Base-by-base conservation (phyloP, 1,139 yeast genomes). In the Protomyces lactucae-debilis region DNA sequence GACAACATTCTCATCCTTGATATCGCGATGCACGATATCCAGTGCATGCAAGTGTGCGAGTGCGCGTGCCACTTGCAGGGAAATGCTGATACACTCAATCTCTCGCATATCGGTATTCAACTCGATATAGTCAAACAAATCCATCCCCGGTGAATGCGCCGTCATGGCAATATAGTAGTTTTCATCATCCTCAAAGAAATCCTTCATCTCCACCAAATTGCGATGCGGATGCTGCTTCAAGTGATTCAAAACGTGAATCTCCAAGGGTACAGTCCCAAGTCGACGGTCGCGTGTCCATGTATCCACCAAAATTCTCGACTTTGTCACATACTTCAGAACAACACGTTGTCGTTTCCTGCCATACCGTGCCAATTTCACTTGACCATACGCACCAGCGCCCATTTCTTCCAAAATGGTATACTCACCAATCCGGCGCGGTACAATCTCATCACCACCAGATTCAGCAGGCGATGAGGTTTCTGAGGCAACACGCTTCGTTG, bases 301-400 rank as follows among this genome's bases (percentile, higher is more conserved):
- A 74, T 93, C 99, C 8, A 93, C 97, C 72, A 93, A 78, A 70
- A 93, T 93, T 64, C 96, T 83, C 70, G 91, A 96, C 72, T 93
- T 93, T 72, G 89, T 88, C 57, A 93, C 93, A 70, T 96, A 85
- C 74, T 93, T 93, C 68, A 93, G 82, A 14, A 92, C 91, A 46
- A 91, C 85, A 72, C 88, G 86, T 16, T 73, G 71, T 0, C 83
- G 81, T 68, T 85, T 91, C 28, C 80, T 79, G 56, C 82, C 83
- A 71, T 87, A 88, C 72, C 82, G 83, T 9, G 91, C 96, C 43
- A 91, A 79, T 23, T 87, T 85, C 25, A 93, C 99, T 72, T 89
- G 88, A 16, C 98, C 98, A 72, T 92, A 93, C 0, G 98, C 97
- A 53, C 99, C 99, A 74, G 88, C 95, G 0, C 99, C 99, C 85